Conservation (phyloP, 805 yeast species). For the Metschnikowia picachoensis region DNA sequence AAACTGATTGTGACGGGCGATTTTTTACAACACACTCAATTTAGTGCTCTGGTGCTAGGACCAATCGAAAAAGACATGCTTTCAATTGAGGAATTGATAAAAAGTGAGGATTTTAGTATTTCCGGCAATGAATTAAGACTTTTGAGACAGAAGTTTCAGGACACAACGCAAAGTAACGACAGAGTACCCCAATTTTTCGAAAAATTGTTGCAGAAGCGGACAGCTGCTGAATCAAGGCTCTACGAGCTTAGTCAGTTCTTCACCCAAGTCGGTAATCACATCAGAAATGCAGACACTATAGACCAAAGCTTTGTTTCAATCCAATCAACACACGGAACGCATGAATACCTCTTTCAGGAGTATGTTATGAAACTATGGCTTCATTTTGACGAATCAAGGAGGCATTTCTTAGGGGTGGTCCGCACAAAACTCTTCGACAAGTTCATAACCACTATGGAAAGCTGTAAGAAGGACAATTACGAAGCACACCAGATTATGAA, state of each 20-base stretch:
- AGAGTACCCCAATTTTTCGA: constrained; percentile 2
- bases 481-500: constrained; percentile 7
- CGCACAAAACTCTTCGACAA: constrained; percentile 1
- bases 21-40: constrained; percentile 5
- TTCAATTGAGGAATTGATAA: background rate
- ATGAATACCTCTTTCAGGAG: constrained; percentile 3
- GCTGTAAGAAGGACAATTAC: constrained; percentile 1
- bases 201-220: background rate
- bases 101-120: background rate
- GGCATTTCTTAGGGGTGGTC: background rate
- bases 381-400: constrained; percentile 7
- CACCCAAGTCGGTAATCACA: background rate
- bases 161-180: background rate
- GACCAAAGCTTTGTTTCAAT: background rate
- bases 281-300: background rate
- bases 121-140: background rate
- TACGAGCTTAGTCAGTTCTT: constrained; percentile 1
- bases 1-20: constrained; percentile 6
- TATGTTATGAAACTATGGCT: constrained; percentile 8
- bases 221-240: constrained; percentile 1
- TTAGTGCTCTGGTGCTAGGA: constrained; percentile 1
- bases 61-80: background rate
- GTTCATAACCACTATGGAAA: background rate
- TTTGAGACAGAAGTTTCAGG: background rate
- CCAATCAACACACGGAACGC: background rate